Evolutionary conservation across 169 alveolate species (phyloP), one percentile per base, ranked within the genome.

Genomic region (Eimeria zaria): DNA sequence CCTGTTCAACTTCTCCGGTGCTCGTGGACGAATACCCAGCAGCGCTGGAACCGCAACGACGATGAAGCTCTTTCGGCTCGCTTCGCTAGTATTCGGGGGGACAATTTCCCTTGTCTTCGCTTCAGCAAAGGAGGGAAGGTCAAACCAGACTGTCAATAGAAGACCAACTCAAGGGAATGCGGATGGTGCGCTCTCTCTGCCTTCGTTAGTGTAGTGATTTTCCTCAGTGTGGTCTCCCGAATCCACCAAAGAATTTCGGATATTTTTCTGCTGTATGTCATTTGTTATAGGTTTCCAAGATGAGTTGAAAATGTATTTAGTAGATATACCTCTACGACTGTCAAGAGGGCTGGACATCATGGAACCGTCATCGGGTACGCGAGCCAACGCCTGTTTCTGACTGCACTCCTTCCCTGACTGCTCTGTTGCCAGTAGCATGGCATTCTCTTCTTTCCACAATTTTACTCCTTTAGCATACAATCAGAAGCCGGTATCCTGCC

Each of bases 321-420:
- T 62, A 12, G 64, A 41, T 9, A 11, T 18, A 1, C 64, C 93
- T 53, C 83, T 62, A 39, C 93, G 81, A 36, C 78, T 22, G 48
- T 27, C 93, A 9, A 87, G 33, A 62, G 93, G 83, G 44, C 64
- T 58, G 80, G 81, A 87, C 16, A 51, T 60, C 60, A 87, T 41
- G 93, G 93, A 87, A 41, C 93, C 93, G 20, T 87, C 93, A 27
- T 60, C 81, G 8, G 80, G 93, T 87, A 62, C 7, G 93, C 83
- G 33, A 39, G 83, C 78, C 74, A 22, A 41, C 30, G 33, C 76
- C 36, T 58, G 18, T 11, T 11, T 30, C 24, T n/a, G 53, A 39
- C 88, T 27, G 24, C 67, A 44, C 11, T 44, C 14, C 14, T 78
- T 3, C 44, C 64, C 64, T 30, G 11, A 78, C 44, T 46, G 62